A percentile compares a stretch with the other conserved stretches of the same genome.
Evolutionary conservation across 306 rosid genomes (phyloP).

Genomic region (Prunus davidiana): DNA sequence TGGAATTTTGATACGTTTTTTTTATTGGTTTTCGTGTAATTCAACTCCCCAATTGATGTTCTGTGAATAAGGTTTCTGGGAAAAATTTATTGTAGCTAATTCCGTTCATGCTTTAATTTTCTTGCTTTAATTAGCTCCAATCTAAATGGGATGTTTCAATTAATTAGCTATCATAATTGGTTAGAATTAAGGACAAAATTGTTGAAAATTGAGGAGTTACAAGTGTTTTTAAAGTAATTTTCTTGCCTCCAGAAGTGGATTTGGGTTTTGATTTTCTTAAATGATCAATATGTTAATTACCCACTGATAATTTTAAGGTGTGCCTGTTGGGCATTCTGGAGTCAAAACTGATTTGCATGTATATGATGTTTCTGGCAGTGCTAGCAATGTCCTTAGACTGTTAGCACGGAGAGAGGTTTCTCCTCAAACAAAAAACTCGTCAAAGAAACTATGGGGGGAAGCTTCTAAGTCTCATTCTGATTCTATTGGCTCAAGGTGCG

Average conservation of each 20-base stretch:
- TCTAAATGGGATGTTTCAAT: not conserved
- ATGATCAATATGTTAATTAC: not conserved
- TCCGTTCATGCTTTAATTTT: not conserved
- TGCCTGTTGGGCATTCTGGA: not conserved
- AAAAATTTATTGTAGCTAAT: not conserved
- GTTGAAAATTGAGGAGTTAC: slow-evolving; percentile 1
- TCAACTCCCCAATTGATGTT: not conserved
- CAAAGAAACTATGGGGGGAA: slow-evolving; percentile 37
- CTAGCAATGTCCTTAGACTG: slow-evolving; percentile 42
- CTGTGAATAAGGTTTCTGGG: not conserved
- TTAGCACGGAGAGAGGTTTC: slow-evolving; percentile 50
- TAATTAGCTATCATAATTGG: not conserved
- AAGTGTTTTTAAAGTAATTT: not conserved
- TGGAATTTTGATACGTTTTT: not conserved
- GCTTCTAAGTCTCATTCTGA: slow-evolving; percentile 23
- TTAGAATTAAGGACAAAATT: not conserved
- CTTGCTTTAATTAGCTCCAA: not conserved
- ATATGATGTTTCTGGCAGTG: slow-evolving; percentile 27
- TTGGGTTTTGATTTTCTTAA: slow-evolving; percentile 3
- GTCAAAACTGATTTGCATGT: slow-evolving; percentile 9
- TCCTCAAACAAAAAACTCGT: slow-evolving; percentile 35
- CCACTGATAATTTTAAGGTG: not conserved
- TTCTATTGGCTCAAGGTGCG: slow-evolving; percentile 28
- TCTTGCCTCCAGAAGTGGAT: not conserved
- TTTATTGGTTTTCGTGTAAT: not conserved